Evolutionary conservation across 177 flowering plant genomes (phyloP), one percentile per base, ranked within the genome.

Genomic region (Vitis hybrid): DNA sequence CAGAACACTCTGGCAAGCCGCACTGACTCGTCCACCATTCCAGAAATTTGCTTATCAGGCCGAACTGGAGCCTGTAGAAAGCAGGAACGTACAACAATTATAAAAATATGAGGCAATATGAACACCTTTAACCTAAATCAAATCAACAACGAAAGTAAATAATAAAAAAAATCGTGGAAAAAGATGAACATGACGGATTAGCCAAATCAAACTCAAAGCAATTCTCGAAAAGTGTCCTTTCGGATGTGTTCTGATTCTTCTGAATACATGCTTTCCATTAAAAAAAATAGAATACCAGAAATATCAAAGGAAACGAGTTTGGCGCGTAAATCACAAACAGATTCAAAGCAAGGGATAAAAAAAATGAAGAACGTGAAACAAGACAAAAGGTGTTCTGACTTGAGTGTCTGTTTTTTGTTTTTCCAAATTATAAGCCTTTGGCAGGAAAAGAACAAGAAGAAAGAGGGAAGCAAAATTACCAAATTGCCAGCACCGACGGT

Each of bases 401-500:
- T 55, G 4, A n/a, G 58, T n/a, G 32, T 30, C 32, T 9, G 9
- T 9, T 6, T 41, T 41, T 41, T 41, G 32, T 30, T 9, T 41
- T 41, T 9, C 48, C 48, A 41, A 41, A 41, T 41, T 41, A 9
- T 41, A 41, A 41, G 48, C 48, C 9, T 41, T 41, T 14, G 11
- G 51, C 7, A 51, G 60, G 66, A 57, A n/a, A 21, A 30, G 32
- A 30, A 30, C 32, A 30, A 30, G 32, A 30, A 30, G 54, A 30
- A 69, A 71, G 41, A 27, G 8, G 12, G 18, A n/a, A 13, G 15
- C 4, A 4, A 55, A 20, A 7, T 59, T 73, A 88, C 92, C 83
- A 89, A 67, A 71, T 86, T 80, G n/a, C 93, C 93, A 63, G 85
- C 83, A 3, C 91, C 91, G 53, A 87, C 90, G 24, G 91, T 87